A percentile compares a stretch with the other conserved stretches of the same genome.
phyloP scores from a whole-genome alignment of 2,329 filamentous ascomycete species.

The Hymenoscyphus fraxineus region DNA sequence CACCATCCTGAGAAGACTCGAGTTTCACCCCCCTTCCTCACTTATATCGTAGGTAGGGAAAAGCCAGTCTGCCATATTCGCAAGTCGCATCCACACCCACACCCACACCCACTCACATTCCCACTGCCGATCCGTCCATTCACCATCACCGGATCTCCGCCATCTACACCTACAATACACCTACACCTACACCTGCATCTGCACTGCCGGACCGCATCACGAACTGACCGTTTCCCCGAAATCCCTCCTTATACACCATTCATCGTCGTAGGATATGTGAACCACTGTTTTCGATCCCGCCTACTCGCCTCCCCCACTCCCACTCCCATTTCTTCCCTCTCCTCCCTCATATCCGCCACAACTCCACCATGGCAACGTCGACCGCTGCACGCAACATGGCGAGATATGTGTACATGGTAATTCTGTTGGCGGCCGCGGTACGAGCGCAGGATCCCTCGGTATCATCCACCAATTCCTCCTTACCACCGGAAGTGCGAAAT shows the following conservation, averaged over 20 bases:
- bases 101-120: too few relatives aligned
- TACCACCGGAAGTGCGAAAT: slow-evolving; percentile 20
- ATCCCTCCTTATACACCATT: not conserved
- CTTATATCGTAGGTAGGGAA: too few relatives aligned
- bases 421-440: slow-evolving; percentile 21
- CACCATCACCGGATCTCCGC: not conserved
- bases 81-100: not conserved
- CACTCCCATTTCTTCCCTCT: not conserved
- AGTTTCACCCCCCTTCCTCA: slow-evolving; percentile 7
- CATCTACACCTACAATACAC: not conserved
- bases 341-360: slow-evolving; percentile 7
- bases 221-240: not conserved
- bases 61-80: too few relatives aligned
- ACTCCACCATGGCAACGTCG: slow-evolving; percentile 27
- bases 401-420: slow-evolving; percentile 14
- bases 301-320: not conserved
- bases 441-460: slow-evolving; percentile 23
- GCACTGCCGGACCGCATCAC: not conserved
- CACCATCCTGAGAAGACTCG: slow-evolving; percentile 5
- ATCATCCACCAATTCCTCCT: slow-evolving; percentile 27
- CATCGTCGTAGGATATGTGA: slow-evolving; percentile 16
- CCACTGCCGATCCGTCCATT: not conserved
- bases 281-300: not conserved
- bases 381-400: slow-evolving; percentile 27
- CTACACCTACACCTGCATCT: too few relatives aligned